Base-by-base conservation (phyloP, 2,329 filamentous ascomycete genomes). In the Neonectria magnoliae region DNA sequence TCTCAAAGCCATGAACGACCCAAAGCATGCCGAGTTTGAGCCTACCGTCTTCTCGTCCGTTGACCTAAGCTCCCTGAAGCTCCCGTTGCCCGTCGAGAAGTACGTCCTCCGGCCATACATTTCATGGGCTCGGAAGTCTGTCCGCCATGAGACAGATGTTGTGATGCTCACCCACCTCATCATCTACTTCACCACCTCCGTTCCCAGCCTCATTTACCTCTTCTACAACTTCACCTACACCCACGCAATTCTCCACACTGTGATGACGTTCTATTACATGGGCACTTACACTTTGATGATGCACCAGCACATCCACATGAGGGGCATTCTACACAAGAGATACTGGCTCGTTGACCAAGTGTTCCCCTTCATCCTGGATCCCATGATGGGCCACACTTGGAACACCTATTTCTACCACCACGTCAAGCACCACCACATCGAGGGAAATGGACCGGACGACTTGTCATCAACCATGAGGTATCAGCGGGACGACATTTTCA, bases 391-490 rank as follows among this genome's bases (percentile, higher is more conserved):
- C 11, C 92, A 95, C 74, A 94, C 92, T 0, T 94, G 91, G 91
- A 93, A 95, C 79, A 90, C 90, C 2, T 95, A 95, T 80, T 95
- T 87, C 76, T 94, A 93, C 75, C 92, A 95, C 75, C 92, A 95
- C 73, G 91, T 94, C 75, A 95, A 95, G 81, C 91, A 94, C 74
- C 92, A 95, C 75, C 92, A 95, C 69, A 89, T 94, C 60, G 92
- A 94, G 79, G 90, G 88, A 66, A 95, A 95, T 72, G 92, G 92
- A 0, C 91, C 91, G 0, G 85, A 90, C 51, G 92, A 95, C 73
- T 83, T 94, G 0, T 93, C 90, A 1, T 91, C 91, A 0, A 95
- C 92, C 0, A 85, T 95, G 41, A 85, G 90, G 14, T 94, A 92
- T 76, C 91, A 94, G 75, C 86, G 92, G 6, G 92, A 95, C 75